Evolutionary conservation across 2,329 filamentous ascomycete species (phyloP).

Genomic region (Venturia asperata): DNA sequence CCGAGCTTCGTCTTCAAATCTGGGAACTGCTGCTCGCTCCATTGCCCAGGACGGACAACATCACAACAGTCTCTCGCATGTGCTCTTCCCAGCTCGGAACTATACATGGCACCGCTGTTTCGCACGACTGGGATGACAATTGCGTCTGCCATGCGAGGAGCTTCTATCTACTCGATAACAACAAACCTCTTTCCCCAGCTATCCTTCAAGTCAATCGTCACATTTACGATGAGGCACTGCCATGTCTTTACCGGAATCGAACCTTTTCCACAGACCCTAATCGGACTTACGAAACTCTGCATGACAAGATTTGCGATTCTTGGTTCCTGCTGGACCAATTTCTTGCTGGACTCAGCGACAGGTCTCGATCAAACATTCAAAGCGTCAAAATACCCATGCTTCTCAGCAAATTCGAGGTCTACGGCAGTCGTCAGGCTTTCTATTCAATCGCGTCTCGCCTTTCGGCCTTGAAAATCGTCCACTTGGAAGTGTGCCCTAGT

Average conservation of each 20-base stretch:
- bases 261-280: conserved; percentile 15
- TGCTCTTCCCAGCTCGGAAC: conserved; percentile 13
- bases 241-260: conserved; percentile 16
- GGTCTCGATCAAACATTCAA: not conserved
- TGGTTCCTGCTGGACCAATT: conserved; percentile 19
- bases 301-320: conserved; percentile 12
- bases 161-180: conserved; percentile 14
- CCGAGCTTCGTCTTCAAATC: conserved; percentile 18
- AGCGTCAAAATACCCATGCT: conserved; percentile 17
- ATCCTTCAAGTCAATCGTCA: conserved; percentile 14
- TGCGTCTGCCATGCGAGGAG: conserved; percentile 1
- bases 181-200: conserved; percentile 12
- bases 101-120: not conserved
- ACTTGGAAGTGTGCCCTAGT: conserved; percentile 1
- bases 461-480: conserved; percentile 2
- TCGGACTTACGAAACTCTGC: conserved; percentile 10
- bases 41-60: not conserved
- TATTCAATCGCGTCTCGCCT: conserved; percentile 15
- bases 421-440: conserved; percentile 17
- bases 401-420: conserved; percentile 17
- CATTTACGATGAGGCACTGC: conserved; percentile 18
- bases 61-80: conserved; percentile 17
- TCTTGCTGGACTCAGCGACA: not conserved
- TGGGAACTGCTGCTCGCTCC: conserved; percentile 19
- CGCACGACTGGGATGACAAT: conserved; percentile 11